These are phyloP conservation scores for Talaromyces ruber DNA, from an alignment of 495 filamentous ascomycete species.

Conservation along the genomic window DNA sequence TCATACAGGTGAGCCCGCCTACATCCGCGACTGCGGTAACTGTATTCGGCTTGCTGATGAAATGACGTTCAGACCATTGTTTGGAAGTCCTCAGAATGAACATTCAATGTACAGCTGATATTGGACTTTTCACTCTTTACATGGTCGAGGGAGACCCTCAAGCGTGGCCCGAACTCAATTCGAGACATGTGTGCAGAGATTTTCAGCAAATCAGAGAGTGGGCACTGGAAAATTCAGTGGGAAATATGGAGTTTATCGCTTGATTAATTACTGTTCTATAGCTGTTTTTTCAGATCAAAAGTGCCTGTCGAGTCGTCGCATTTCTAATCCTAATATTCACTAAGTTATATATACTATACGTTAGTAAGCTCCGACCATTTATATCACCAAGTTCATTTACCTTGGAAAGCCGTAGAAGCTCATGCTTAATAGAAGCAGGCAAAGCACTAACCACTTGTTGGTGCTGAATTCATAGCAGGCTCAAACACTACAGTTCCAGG, in stretches of 20 bases:
- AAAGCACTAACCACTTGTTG: background rate
- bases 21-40: background rate
- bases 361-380: background rate
- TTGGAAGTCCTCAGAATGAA: constrained; percentile 1
- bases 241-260: background rate
- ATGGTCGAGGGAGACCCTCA: background rate
- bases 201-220: constrained; percentile 1
- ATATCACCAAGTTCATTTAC: background rate
- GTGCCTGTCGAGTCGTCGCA: background rate
- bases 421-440: too few species aligned
- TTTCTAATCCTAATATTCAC: too few species aligned
- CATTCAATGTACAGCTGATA: constrained; percentile 5
- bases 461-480: background rate
- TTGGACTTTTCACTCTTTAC: constrained; percentile 1
- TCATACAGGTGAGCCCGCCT: background rate
- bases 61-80: constrained; percentile 1
- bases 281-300: background rate
- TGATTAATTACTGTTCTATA: background rate
- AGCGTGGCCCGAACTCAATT: constrained; percentile 1
- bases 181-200: background rate
- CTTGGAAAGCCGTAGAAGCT: background rate
- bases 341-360: background rate
- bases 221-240: background rate
- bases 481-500: background rate
- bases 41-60: background rate